Evolutionary conservation across 2,329 filamentous ascomycete species (phyloP), one percentile per base, ranked within the genome.

Genomic region (Xylaria sp.): DNA sequence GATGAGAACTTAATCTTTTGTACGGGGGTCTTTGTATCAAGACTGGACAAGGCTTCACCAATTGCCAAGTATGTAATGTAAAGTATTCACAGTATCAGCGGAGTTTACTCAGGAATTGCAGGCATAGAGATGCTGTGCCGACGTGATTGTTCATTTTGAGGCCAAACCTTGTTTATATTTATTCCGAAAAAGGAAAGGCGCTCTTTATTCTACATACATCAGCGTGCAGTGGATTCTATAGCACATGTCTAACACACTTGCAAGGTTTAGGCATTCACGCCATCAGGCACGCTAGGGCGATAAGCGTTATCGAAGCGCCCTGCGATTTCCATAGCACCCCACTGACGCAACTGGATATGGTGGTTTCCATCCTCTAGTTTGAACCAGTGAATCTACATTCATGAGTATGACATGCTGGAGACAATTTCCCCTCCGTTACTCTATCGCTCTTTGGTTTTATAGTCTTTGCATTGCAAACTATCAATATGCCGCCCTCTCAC

Each of bases 81-180:
- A n/a, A 13, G 50, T 6, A 31, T 52, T 28, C 6, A 15, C 28
- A 15, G 20, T 52, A n/a, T 44, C 5, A 2, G 46, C 1, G 18
- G 23, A 52, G 28, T 28, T 4, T 28, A 28, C 28, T 25, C 23
- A 25, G 23, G 23, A 25, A 25, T 25, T 25, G 3, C 23, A 25
- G 23, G 1, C 23, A 25, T 25, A 3, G 23, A 25, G 23, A 20
- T 50, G 9, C 18, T 48, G 20, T 50, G 8, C 10, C 25, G 28
- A 8, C 50, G 15, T 61, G 37, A 37, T 37, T 9, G 34, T 37
- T 37, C 34, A 6, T 37, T 37, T 9, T 9, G 41, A 50, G 41
- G 25, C 37, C 31, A 48, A 41, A 5, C 25, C 46, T 70, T 84
- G 80, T 84, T 84, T 82, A 83, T 82, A 77, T 81, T 72, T 64